Conservation (phyloP, 805 yeast species). For the Pichia californica region DNA sequence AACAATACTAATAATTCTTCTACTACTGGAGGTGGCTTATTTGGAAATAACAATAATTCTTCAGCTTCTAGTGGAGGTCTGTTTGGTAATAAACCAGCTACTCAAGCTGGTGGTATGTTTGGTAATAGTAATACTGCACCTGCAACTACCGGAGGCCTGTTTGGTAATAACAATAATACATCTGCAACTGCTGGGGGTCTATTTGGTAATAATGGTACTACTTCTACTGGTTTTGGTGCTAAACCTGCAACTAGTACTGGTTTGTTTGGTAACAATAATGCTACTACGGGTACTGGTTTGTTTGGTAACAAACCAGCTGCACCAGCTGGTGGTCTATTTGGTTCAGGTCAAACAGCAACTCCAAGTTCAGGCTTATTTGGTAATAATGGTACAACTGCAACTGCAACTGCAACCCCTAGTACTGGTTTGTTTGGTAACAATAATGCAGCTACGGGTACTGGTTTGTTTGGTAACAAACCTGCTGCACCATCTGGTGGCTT, state of each 20-base stretch:
- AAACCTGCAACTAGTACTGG: slow-evolving; percentile 20
- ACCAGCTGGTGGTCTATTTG: slow-evolving; percentile 35
- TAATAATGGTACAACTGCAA: slow-evolving; percentile 11
- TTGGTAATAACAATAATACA: slow-evolving; percentile 29
- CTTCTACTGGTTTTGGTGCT: slow-evolving; percentile 27
- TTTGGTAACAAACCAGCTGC: slow-evolving; percentile 28
- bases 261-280: slow-evolving; percentile 21
- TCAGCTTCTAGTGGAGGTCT: slow-evolving; percentile 28
- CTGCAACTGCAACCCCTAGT: too few species aligned
- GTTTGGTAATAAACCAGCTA: slow-evolving; percentile 29
- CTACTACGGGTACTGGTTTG: slow-evolving; percentile 29
- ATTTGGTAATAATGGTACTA: too few species aligned
- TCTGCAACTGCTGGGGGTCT: slow-evolving; percentile 33
- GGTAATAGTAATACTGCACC: slow-evolving; percentile 17
- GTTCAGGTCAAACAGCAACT: too few species aligned
- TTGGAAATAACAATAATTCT: slow-evolving; percentile 20
- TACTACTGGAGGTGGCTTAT: slow-evolving; percentile 19
- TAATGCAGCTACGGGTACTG: slow-evolving; percentile 9
- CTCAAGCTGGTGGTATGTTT: slow-evolving; percentile 15
- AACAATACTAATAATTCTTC: slow-evolving; percentile 18
- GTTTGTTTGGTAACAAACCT: slow-evolving; percentile 18
- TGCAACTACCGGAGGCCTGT: slow-evolving; percentile 34
- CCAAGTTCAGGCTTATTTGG: too few species aligned
- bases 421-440: slow-evolving; percentile 10
- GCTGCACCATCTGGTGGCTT: slow-evolving; percentile 14